phyloP scores from a whole-genome alignment of 2,329 filamentous ascomycete genomes.

The Pseudogymnoascus verrucosus region DNA sequence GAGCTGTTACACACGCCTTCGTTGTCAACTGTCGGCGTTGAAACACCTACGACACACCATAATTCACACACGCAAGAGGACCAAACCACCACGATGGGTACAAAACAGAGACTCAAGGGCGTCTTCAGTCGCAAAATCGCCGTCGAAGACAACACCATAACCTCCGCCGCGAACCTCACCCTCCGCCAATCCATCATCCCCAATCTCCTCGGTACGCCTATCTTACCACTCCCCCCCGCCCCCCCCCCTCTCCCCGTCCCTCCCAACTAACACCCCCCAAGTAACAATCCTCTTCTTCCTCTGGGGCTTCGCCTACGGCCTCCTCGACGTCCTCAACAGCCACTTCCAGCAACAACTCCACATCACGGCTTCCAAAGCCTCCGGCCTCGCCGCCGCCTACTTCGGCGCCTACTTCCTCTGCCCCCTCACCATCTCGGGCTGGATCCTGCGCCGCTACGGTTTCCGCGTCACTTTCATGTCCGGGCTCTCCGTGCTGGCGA shows the following conservation, averaged over 20 bases:
- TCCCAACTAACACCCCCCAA: slow-evolving; percentile 31
- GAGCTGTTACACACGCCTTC: neutral
- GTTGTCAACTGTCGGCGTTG: no score
- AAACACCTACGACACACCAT: neutral
- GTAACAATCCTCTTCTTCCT: slow-evolving; percentile 45
- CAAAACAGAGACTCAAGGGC: neutral
- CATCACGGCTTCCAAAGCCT: slow-evolving; percentile 20
- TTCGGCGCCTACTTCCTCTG: slow-evolving; percentile 57
- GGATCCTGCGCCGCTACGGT: slow-evolving; percentile 48
- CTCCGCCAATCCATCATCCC: slow-evolving; percentile 36
- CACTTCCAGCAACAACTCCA: slow-evolving; percentile 33
- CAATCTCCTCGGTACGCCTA: slow-evolving; percentile 29
- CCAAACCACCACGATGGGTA: neutral
- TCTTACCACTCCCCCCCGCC: neutral
- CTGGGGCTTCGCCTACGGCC: slow-evolving; percentile 40
- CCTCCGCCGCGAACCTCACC: slow-evolving; percentile 35
- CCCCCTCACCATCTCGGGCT: slow-evolving; percentile 43
- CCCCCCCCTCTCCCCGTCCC: neutral
- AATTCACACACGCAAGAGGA: neutral
- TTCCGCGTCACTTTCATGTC: slow-evolving; percentile 58
- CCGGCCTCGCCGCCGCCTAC: slow-evolving; percentile 22
- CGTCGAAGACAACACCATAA: slow-evolving; percentile 16
- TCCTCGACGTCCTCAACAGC: slow-evolving; percentile 35
- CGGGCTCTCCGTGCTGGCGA: slow-evolving; percentile 56
- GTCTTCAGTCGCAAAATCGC: neutral